Base-by-base conservation (phyloP, 306 rosid genomes). In the Fragaria ananassa region DNA sequence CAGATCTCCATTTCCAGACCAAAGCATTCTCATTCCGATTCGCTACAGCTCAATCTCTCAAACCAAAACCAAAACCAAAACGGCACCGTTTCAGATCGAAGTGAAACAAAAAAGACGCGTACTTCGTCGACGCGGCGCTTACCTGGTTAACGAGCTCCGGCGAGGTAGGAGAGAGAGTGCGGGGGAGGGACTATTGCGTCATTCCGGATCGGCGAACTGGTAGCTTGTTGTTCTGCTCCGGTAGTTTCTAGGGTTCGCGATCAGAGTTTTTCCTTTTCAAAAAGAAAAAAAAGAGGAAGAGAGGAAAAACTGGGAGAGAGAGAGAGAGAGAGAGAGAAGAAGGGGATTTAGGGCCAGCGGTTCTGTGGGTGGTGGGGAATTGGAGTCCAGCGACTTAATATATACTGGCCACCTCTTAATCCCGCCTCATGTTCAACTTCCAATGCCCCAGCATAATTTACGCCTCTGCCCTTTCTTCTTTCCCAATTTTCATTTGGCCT, bases 301-400 rank as follows among this genome's bases (percentile, higher is more conserved):
- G 34, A 71, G 53, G 7, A 15, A 31, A 41, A 61, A 37, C 6
- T 64, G 80, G 50, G 41, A 61, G 18, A 50, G 72, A 9, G 34
- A 31, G 34, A n/a, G 41, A 61, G 18, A 50, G 72, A 9, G 34
- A 31, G 34, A 31, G 34, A 31, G 34, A 37, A 51, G 3, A 17
- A 41, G 23, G 15, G 25, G 56, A 39, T 4, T 6, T 74, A 83
- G 91, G 89, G 89, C 83, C 89, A 87, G 84, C 90, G 85, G 74
- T 51, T 66, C 68, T 46, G 64, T 53, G 83, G 82, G 82, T 79
- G 85, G 80, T 81, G 79, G 60, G 82, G 68, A 90, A 86, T 65
- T 82, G 80, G 74, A n/a, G 34, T 73, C 64, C 83, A 81, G 63
- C 51, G 42, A 65, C 84, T 75, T 64, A 50, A 6, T 76, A 75